Evolutionary conservation across 768 basidiomycete species (phyloP), one percentile per base, ranked within the genome.

Genomic region (Cystobasidium ongulense): DNA sequence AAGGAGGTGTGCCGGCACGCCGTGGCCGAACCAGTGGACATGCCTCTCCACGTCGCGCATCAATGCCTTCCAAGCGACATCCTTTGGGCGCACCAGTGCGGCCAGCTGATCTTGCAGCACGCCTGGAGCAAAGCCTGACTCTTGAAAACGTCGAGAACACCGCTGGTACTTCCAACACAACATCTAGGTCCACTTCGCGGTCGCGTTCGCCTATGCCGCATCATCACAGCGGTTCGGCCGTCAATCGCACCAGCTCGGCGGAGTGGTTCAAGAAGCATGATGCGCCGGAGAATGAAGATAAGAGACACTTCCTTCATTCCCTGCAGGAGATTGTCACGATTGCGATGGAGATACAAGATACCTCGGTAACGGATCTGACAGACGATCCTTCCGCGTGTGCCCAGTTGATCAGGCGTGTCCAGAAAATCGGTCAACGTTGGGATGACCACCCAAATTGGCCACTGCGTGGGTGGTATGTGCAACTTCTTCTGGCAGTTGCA

Each of bases 401-500:
- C 77, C 85, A 88, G 74, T 86, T 94, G 74, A 93, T 99, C 27
- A 90, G 91, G 79, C 86, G 91, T 65, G 89, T 97, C 0, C 93
- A 96, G 82, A 85, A 85, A 74, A 90, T 97, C 75, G 96, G 96
- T 76, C 90, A 88, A 80, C 89, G 89, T 5, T 98, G 96, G 96
- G 94, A 97, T 77, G 92, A 95, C 63, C 91, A 97, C 82, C 91
- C 93, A 25, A 93, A 97, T 80, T 97, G 94, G 90, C 92, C 93
- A 77, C 94, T 96, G 29, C 86, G 95, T 72, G 92, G 90, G 74
- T 99, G 95, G 96, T 98, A 97, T 82, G 93, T 97, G 65, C 93
- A 95, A 80, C 89, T 97, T 31, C 85, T 98, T 3, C 88, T 97
- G 62, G 95, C 96, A 25, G 89, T 98, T 61, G 96, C 96, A 36